A percentile compares a stretch with the other conserved stretches of the same genome.
Evolutionary conservation across 441 rosid genomes (phyloP).

Genomic region (Monsonia emarginata): DNA sequence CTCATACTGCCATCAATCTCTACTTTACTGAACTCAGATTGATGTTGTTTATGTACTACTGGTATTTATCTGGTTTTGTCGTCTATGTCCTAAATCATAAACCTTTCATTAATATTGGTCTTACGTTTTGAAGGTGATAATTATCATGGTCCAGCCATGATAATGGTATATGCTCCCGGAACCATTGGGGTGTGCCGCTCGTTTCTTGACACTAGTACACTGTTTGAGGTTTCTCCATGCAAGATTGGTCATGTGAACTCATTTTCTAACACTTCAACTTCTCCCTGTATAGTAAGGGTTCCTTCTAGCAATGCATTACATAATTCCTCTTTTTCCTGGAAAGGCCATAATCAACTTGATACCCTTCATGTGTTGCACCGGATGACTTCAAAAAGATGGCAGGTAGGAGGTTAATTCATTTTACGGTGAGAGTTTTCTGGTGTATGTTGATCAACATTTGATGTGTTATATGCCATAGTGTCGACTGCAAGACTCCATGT

Average conservation of each 20-base stretch:
- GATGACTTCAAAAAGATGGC: slow-evolving; percentile 36
- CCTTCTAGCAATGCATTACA: slow-evolving; percentile 20
- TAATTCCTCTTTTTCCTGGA: slow-evolving; percentile 32
- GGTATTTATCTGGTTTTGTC: neutral
- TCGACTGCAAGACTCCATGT: slow-evolving; percentile 36
- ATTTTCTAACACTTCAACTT: slow-evolving; percentile 22
- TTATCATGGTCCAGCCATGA: slow-evolving; percentile 53
- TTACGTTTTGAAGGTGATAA: slow-evolving; percentile 23
- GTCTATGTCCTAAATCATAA: neutral
- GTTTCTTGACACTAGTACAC: slow-evolving; percentile 16
- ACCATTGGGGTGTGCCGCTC: slow-evolving; percentile 27
- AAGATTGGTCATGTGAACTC: slow-evolving; percentile 19
- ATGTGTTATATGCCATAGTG: slow-evolving; percentile 29
- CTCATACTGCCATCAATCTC: neutral
- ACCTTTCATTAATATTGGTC: neutral
- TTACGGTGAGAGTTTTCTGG: neutral
- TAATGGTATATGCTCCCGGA: slow-evolving; percentile 36
- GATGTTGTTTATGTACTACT: neutral
- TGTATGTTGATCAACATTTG: neutral
- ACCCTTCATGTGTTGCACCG: slow-evolving; percentile 23
- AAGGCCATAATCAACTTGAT: slow-evolving; percentile 23
- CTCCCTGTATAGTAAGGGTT: slow-evolving; percentile 20
- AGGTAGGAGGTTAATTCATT: slow-evolving; percentile 31
- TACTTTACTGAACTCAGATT: no score
- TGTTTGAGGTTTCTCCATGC: slow-evolving; percentile 22